Evolutionary conservation across 2,329 filamentous ascomycete species (phyloP).

Genomic region (Fusarium sp.): DNA sequence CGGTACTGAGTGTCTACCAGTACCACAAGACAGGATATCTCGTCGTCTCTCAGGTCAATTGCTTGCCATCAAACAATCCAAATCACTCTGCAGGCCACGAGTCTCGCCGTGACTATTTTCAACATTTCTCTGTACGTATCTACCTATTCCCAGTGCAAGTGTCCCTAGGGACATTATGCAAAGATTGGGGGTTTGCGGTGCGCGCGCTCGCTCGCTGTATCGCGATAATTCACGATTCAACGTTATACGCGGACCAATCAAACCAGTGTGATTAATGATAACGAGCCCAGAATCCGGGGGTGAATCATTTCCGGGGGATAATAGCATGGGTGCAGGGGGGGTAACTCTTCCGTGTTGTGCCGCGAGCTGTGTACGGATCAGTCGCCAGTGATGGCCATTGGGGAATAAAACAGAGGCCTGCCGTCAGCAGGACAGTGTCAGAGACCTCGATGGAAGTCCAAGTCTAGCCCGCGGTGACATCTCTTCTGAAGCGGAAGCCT

Average conservation of each 20-base stretch:
- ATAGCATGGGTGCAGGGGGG: neutral
- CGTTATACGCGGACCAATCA: constrained; percentile 25
- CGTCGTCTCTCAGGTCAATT: neutral
- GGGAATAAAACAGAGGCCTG: neutral
- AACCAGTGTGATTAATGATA: neutral
- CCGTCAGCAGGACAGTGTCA: neutral
- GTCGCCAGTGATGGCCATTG: neutral
- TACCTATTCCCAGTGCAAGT: neutral
- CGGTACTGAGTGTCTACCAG: neutral
- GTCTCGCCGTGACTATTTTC: neutral
- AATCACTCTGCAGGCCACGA: neutral
- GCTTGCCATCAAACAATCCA: neutral
- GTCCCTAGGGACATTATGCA: constrained; percentile 1
- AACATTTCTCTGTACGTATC: neutral
- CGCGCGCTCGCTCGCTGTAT: neutral
- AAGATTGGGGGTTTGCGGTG: constrained; percentile 19
- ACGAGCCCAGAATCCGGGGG: neutral
- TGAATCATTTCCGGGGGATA: neutral
- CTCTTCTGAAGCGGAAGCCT: neutral
- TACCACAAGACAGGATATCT: neutral
- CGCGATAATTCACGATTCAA: neutral
- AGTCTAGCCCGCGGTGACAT: no score
- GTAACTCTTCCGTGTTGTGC: constrained; percentile 7
- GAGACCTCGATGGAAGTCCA: no score
- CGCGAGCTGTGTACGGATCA: neutral